These are phyloP conservation scores for Tolypocladium tropicale DNA, from an alignment of 2,329 filamentous ascomycete genomes.

Conservation along the genomic window DNA sequence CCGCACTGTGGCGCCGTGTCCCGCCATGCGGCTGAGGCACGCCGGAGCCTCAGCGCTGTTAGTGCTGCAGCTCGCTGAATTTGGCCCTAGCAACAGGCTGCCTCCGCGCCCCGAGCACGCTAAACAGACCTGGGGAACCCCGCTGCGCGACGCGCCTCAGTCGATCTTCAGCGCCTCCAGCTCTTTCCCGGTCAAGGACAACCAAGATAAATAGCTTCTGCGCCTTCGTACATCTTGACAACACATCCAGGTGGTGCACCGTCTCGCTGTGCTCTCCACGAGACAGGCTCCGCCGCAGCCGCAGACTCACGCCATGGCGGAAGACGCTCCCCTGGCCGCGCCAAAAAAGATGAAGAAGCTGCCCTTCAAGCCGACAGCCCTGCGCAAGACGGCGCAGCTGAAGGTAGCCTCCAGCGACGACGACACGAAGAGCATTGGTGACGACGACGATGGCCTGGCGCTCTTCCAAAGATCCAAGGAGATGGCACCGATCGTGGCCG, in stretches of 20 bases:
- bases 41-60: neutral
- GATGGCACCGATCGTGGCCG: conserved; percentile 34
- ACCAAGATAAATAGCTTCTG: no score
- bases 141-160: neutral
- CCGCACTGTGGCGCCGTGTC: neutral
- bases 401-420: conserved; percentile 9
- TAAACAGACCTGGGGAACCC: neutral
- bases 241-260: neutral
- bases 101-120: neutral
- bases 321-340: conserved; percentile 13
- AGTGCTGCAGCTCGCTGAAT: neutral
- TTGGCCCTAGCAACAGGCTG: neutral
- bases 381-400: conserved; percentile 21
- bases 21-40: neutral
- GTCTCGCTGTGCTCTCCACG: neutral
- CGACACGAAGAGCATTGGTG: conserved; percentile 4
- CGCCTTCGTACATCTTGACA: no score
- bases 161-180: neutral
- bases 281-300: neutral
- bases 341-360: conserved; percentile 28
- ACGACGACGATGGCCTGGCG: conserved; percentile 27
- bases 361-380: conserved; percentile 39
- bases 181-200: neutral
- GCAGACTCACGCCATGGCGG: conserved; percentile 18
- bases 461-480: conserved; percentile 41